Conservation (phyloP, 2,329 filamentous ascomycete species). For the Trematosphaeria pertusa region DNA sequence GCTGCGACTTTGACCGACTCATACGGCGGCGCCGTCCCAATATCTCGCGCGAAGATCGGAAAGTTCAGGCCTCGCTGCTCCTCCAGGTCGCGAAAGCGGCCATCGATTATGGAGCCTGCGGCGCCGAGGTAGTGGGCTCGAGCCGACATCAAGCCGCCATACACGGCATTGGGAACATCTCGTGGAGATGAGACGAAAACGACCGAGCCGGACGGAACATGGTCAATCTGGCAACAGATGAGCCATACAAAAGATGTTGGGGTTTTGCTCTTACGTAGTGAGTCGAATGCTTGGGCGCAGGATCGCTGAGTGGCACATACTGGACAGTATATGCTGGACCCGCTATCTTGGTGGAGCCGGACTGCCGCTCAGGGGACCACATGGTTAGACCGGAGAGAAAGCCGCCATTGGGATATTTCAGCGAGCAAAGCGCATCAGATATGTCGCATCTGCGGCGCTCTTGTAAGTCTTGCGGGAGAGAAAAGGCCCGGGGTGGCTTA, state of each 20-base stretch:
- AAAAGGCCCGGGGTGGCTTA: slow-evolving; percentile 10
- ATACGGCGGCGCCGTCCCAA: too few relatives aligned
- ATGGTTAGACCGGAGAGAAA: slow-evolving; percentile 63
- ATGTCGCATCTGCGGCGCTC: not conserved
- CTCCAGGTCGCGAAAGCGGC: slow-evolving; percentile 60
- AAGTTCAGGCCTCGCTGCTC: slow-evolving; percentile 58
- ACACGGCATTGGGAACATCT: slow-evolving; percentile 58
- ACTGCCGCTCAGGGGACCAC: slow-evolving; percentile 61
- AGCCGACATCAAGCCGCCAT: slow-evolving; percentile 62
- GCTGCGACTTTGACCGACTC: too few relatives aligned
- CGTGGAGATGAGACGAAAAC: slow-evolving; percentile 58
- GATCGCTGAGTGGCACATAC: slow-evolving; percentile 55
- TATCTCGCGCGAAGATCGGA: slow-evolving; percentile 11
- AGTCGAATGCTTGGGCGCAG: slow-evolving; percentile 47
- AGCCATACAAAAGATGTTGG: too few relatives aligned
- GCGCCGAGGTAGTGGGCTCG: slow-evolving; percentile 55
- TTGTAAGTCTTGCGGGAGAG: not conserved
- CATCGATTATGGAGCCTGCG: slow-evolving; percentile 61
- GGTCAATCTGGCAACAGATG: too few relatives aligned
- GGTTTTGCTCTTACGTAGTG: slow-evolving; percentile 13
- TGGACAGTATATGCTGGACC: slow-evolving; percentile 64
- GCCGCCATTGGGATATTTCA: slow-evolving; percentile 38
- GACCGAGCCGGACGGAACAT: slow-evolving; percentile 10
- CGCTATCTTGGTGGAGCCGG: slow-evolving; percentile 60
- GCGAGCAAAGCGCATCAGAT: slow-evolving; percentile 10